A percentile compares a stretch with the other conserved stretches of the same genome.
These are phyloP conservation scores for Papiliotrema fonsecae DNA, from an alignment of 1,284 basidiomycete genomes.

Conservation along the genomic window DNA sequence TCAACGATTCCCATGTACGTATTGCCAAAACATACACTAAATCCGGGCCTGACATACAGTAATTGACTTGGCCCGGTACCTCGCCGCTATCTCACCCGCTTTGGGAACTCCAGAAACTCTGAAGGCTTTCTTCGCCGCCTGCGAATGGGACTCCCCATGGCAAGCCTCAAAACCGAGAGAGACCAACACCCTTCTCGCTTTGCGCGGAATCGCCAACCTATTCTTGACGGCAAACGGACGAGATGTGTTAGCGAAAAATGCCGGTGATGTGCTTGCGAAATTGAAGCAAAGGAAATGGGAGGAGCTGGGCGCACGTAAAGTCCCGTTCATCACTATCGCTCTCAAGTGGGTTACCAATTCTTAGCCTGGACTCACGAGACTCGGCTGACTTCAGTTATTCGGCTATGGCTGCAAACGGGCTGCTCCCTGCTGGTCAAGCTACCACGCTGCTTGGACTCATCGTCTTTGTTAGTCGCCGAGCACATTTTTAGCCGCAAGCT, in stretches of 20 bases:
- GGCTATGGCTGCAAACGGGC: slow-evolving; percentile 42
- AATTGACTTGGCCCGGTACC: slow-evolving; percentile 76
- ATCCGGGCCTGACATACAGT: slow-evolving; percentile 52
- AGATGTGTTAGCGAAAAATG: slow-evolving; percentile 54
- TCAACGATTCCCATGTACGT: slow-evolving; percentile 74
- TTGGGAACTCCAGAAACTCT: slow-evolving; percentile 51
- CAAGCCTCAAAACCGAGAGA: slow-evolving; percentile 65
- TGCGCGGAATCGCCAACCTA: slow-evolving; percentile 76
- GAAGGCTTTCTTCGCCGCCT: slow-evolving; percentile 60
- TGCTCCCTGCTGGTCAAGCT: slow-evolving; percentile 27
- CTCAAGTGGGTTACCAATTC: slow-evolving; percentile 40
- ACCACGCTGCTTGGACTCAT: slow-evolving; percentile 23
- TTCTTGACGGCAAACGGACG: slow-evolving; percentile 54
- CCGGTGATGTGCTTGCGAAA: slow-evolving; percentile 53
- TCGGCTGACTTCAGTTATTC: slow-evolving; percentile 45
- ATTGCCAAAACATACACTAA: not conserved
- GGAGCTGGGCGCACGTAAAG: slow-evolving; percentile 28
- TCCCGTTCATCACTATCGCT: slow-evolving; percentile 38
- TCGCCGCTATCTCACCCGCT: slow-evolving; percentile 61
- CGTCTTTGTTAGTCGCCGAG: slow-evolving; percentile 12
- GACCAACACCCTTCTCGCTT: slow-evolving; percentile 77
- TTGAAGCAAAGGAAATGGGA: slow-evolving; percentile 46
- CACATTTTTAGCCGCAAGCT: not conserved
- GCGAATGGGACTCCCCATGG: slow-evolving; percentile 60
- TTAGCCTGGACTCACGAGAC: not conserved